A percentile compares a stretch with the other conserved stretches of the same genome.
Evolutionary conservation across 2,329 filamentous ascomycete species (phyloP).

Genomic region (Colletotrichum coccodes): DNA sequence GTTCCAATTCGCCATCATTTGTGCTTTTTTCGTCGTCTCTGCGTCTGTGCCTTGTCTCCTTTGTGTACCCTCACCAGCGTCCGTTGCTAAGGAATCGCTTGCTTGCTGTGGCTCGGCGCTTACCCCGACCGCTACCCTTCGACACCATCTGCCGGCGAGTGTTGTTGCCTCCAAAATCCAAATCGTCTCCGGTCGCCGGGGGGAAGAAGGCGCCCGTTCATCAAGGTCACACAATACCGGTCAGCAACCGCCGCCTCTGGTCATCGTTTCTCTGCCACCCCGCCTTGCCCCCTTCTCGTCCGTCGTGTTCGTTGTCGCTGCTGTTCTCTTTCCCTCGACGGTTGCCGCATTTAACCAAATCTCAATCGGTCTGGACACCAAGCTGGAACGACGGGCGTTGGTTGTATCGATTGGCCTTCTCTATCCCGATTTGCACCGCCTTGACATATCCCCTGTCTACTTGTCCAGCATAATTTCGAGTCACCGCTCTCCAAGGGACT

Average conservation of each 20-base stretch:
- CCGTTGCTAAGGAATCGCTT: neutral
- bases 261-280: neutral
- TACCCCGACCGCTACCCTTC: neutral
- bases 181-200: slow-evolving; percentile 5
- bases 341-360: slow-evolving; percentile 2
- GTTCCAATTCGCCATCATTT: slow-evolving; percentile 14
- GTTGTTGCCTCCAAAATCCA: slow-evolving; percentile 3
- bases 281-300: neutral
- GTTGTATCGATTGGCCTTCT: slow-evolving; percentile 12
- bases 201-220: neutral
- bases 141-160: neutral
- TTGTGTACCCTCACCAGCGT: neutral
- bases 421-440: slow-evolving; percentile 18
- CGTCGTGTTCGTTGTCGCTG: neutral
- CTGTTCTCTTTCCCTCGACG: neutral
- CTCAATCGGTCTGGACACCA: slow-evolving; percentile 17
- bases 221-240: slow-evolving; percentile 24
- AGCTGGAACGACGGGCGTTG: slow-evolving; percentile 20
- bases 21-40: slow-evolving; percentile 17
- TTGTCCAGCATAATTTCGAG: slow-evolving; percentile 19
- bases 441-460: slow-evolving; percentile 7
- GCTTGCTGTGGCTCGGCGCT: slow-evolving; percentile 18
- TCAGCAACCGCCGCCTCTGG: slow-evolving; percentile 2
- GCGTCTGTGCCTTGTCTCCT: neutral
- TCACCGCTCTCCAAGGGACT: slow-evolving; percentile 29